Conservation (phyloP, 164 flowering plant species). For the Stephania cephalantha region DNA sequence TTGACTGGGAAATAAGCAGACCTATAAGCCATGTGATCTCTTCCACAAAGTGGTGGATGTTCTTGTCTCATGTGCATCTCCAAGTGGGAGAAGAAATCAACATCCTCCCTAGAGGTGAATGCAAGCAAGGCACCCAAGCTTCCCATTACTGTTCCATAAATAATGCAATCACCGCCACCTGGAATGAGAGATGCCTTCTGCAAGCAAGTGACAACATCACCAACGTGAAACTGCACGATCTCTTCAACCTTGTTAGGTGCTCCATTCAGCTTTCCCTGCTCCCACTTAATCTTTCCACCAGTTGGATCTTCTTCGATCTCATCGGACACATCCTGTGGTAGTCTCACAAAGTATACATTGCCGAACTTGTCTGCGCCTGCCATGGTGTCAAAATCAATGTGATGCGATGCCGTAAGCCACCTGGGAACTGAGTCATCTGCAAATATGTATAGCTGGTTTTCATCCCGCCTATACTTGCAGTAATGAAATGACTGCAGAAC, state of each 20-base stretch:
- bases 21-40: constrained; percentile 97
- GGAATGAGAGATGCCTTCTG: constrained; percentile 97
- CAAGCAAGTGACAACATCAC: constrained; percentile 84
- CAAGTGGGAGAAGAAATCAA: constrained; percentile 96
- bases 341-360: constrained; percentile 81
- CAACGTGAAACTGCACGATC: constrained; percentile 94
- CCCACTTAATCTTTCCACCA: constrained; percentile 99
- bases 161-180: constrained; percentile 87
- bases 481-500: constrained; percentile 89
- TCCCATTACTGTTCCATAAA: constrained; percentile 99
- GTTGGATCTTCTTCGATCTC: constrained; percentile 99
- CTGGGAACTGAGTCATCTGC: constrained; percentile 95
- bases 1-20: constrained; percentile 97
- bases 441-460: constrained; percentile 94
- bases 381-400: constrained; percentile 95
- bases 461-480: constrained; percentile 96
- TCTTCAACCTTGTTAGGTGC: constrained; percentile 99
- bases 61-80: constrained; percentile 99
- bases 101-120: constrained; percentile 93
- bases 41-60: constrained; percentile 94
- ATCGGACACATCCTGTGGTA: constrained; percentile 95
- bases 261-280: constrained; percentile 96
- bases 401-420: constrained; percentile 94
- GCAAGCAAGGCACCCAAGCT: constrained; percentile 93
- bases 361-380: constrained; percentile 99